phyloP scores from a whole-genome alignment of 2,329 filamentous ascomycete species.

The Verticillium albo-atrum region DNA sequence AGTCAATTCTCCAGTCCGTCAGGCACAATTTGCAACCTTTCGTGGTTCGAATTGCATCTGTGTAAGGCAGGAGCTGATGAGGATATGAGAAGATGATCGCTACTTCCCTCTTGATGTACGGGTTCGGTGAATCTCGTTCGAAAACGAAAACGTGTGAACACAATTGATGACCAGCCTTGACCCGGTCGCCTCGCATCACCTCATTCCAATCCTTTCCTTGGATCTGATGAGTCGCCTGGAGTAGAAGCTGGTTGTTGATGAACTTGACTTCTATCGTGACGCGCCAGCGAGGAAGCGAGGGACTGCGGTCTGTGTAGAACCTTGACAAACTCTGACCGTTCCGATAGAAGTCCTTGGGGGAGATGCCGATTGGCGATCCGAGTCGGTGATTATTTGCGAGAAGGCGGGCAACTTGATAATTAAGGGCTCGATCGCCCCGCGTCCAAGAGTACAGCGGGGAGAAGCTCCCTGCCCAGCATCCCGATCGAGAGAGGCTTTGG shows the following conservation, averaged over 20 bases:
- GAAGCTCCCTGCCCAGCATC: not conserved
- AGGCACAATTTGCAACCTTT: not conserved
- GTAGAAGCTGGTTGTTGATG: not conserved
- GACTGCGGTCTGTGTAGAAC: not conserved
- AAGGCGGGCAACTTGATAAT: not conserved
- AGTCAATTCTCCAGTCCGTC: not conserved
- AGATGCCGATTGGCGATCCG: not conserved
- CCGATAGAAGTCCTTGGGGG: not conserved
- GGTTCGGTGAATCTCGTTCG: not conserved
- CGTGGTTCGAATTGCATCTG: not conserved
- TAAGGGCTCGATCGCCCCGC: not conserved
- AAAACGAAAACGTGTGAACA: not conserved
- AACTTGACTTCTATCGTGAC: not conserved
- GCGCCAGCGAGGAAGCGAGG: not conserved
- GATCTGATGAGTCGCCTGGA: not conserved
- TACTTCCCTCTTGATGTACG: not conserved
- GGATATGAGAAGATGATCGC: not conserved
- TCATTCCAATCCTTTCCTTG: not conserved
- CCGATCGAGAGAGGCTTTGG: not conserved
- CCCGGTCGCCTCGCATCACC: not conserved
- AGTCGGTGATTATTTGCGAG: not conserved
- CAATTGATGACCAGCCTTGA: not conserved
- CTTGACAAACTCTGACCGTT: not conserved
- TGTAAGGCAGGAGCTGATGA: not conserved
- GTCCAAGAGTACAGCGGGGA: not conserved